phyloP scores from a whole-genome alignment of 768 basidiomycete species.

The Leccinellum luteum region DNA sequence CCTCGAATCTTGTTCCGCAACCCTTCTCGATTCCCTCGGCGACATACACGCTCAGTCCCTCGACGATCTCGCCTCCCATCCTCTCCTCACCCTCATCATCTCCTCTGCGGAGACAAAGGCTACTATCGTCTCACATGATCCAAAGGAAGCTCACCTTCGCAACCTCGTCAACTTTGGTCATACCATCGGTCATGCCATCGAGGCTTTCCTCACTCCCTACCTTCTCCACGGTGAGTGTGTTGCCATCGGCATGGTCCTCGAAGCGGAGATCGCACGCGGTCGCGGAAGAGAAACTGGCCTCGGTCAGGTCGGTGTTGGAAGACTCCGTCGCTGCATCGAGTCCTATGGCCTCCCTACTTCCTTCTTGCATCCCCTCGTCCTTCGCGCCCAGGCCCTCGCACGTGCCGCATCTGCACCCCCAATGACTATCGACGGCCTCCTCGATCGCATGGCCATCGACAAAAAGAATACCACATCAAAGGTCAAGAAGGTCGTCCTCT shows the following conservation, averaged over 20 bases:
- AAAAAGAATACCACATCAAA: slow-evolving; percentile 94
- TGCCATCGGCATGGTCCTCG: slow-evolving; percentile 93
- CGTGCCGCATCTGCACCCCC: slow-evolving; percentile 17
- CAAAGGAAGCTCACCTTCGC: slow-evolving; percentile 93
- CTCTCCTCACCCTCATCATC: slow-evolving; percentile 87
- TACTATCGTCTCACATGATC: slow-evolving; percentile 95
- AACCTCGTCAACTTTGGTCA: slow-evolving; percentile 99
- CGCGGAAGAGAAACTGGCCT: slow-evolving; percentile 65
- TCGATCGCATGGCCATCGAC: slow-evolving; percentile 95
- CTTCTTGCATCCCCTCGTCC: slow-evolving; percentile 67
- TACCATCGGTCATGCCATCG: slow-evolving; percentile 97
- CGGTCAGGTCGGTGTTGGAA: slow-evolving; percentile 88
- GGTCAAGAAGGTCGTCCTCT: slow-evolving; percentile 87
- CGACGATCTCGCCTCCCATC: slow-evolving; percentile 72
- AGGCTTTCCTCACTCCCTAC: slow-evolving; percentile 89
- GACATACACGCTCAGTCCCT: slow-evolving; percentile 49
- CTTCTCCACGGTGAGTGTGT: slow-evolving; percentile 98
- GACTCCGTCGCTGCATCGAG: slow-evolving; percentile 83
- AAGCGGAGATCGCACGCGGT: slow-evolving; percentile 89
- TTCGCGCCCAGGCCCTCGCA: slow-evolving; percentile 34
- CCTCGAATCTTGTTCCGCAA: slow-evolving; percentile 81
- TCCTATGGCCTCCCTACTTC: slow-evolving; percentile 89
- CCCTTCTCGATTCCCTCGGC: slow-evolving; percentile 84
- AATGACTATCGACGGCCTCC: slow-evolving; percentile 68
- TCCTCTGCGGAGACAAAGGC: slow-evolving; percentile 95